Conservation (phyloP, 2,329 filamentous ascomycete genomes). For the Aspergillus thermomutatus region DNA sequence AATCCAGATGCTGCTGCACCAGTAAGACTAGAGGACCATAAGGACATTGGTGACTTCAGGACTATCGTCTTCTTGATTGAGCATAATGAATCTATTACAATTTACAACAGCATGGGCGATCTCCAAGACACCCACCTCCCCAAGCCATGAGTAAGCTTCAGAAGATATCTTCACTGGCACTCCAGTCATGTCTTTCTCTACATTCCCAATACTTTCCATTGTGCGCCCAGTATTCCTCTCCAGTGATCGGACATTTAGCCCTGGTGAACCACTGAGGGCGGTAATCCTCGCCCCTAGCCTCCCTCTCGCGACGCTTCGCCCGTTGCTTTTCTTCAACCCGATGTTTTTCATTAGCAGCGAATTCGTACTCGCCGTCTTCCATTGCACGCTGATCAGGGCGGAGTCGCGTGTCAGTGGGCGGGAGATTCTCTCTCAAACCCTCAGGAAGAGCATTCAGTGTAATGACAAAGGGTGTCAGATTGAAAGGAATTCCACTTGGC, state of each 20-base stretch:
- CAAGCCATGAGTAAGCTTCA: not conserved
- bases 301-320: constrained; percentile 67
- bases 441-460: constrained; percentile 91
- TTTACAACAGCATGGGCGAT: not conserved
- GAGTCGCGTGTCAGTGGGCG: constrained; percentile 90
- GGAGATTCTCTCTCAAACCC: constrained; percentile 70
- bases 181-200: constrained; percentile 63
- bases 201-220: constrained; percentile 83
- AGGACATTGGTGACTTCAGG: not conserved
- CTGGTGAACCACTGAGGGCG: constrained; percentile 80
- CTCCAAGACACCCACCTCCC: not conserved
- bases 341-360: constrained; percentile 91
- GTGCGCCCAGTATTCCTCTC: constrained; percentile 87
- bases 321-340: constrained; percentile 89
- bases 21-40: not conserved
- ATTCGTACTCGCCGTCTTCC: constrained; percentile 97
- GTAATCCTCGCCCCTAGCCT: constrained; percentile 78
- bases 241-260: constrained; percentile 70
- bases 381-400: constrained; percentile 94
- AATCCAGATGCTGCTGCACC: not conserved
- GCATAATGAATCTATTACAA: not conserved
- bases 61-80: not conserved
- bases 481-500: constrained; percentile 86
- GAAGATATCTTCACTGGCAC: constrained; percentile 72
- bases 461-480: constrained; percentile 91